Conservation (phyloP, 1,139 yeast species). For the Kurtzmaniella quercitrusa region DNA sequence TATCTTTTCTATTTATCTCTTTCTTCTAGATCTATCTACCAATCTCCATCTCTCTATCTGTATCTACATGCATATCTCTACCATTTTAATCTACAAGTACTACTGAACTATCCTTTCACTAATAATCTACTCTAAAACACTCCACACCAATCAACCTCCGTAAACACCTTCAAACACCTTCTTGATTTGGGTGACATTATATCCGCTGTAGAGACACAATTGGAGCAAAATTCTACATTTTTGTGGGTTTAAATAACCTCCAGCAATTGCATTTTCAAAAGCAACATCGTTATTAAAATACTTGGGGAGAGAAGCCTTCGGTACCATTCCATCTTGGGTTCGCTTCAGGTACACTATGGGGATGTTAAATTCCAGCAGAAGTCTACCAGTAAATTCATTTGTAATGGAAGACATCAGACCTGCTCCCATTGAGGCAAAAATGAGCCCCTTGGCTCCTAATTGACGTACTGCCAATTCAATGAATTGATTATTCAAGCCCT, state of each 20-base stretch:
- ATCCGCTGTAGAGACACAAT: constrained; percentile 47
- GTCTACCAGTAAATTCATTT: constrained; percentile 34
- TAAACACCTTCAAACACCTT: constrained; percentile 44
- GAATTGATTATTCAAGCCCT: constrained; percentile 49
- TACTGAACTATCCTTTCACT: no score
- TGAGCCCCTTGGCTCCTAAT: constrained; percentile 48
- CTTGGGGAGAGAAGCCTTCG: constrained; percentile 34
- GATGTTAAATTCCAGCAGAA: constrained; percentile 26
- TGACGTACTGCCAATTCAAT: constrained; percentile 41
- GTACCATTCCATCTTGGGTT: constrained; percentile 56
- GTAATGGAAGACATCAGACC: constrained; percentile 57
- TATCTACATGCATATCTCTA: not conserved
- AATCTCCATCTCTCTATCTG: no score
- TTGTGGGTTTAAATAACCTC: constrained; percentile 67
- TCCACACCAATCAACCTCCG: constrained; percentile 4
- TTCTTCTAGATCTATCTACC: no score
- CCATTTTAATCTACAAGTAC: not conserved
- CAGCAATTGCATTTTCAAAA: constrained; percentile 42
- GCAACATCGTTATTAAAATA: constrained; percentile 23
- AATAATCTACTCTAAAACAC: no score
- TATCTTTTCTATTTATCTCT: no score
- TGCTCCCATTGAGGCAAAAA: constrained; percentile 69
- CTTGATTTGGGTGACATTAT: constrained; percentile 37
- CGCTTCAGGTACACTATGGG: constrained; percentile 65
- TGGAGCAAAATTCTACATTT: constrained; percentile 60